phyloP scores from a whole-genome alignment of 1,284 basidiomycete species.

The Tetrapyrgos nigripes region DNA sequence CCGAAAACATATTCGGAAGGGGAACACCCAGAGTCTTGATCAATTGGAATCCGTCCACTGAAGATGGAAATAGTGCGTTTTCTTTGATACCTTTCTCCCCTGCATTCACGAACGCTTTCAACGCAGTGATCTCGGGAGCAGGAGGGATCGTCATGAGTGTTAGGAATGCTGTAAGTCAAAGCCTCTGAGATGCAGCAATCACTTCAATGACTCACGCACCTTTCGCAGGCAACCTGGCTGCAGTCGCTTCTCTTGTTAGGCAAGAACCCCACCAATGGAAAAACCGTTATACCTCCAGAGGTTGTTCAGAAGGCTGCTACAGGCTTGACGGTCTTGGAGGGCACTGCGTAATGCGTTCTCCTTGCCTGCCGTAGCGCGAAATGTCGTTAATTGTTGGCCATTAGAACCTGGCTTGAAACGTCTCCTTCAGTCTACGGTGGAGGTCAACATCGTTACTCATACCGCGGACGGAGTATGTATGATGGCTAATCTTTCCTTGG shows the following conservation, averaged over 20 bases:
- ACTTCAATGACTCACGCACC: neutral
- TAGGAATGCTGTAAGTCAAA: slow-evolving; percentile 27
- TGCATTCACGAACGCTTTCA: neutral
- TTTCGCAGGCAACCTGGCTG: slow-evolving; percentile 30
- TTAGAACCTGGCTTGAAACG: neutral
- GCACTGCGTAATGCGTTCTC: slow-evolving; percentile 16
- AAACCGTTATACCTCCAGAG: slow-evolving; percentile 23
- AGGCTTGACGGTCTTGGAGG: slow-evolving; percentile 21
- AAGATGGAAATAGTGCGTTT: slow-evolving; percentile 30
- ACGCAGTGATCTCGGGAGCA: slow-evolving; percentile 25
- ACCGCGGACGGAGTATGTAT: slow-evolving; percentile 15
- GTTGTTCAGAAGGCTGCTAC: slow-evolving; percentile 26
- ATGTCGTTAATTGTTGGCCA: neutral
- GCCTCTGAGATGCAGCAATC: too few species aligned
- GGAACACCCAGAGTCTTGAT: slow-evolving; percentile 26
- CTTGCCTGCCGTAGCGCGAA: too few species aligned
- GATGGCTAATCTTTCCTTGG: neutral
- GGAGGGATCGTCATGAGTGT: slow-evolving; percentile 33
- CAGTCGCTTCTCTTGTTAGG: slow-evolving; percentile 30
- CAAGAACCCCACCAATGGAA: slow-evolving; percentile 23
- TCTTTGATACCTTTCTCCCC: neutral
- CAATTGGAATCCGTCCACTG: slow-evolving; percentile 24
- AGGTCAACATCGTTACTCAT: slow-evolving; percentile 10
- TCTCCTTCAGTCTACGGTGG: slow-evolving; percentile 10
- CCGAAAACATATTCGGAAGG: slow-evolving; percentile 19